phyloP scores from a whole-genome alignment of 768 basidiomycete species.

The Gelatoporia subvermispora region DNA sequence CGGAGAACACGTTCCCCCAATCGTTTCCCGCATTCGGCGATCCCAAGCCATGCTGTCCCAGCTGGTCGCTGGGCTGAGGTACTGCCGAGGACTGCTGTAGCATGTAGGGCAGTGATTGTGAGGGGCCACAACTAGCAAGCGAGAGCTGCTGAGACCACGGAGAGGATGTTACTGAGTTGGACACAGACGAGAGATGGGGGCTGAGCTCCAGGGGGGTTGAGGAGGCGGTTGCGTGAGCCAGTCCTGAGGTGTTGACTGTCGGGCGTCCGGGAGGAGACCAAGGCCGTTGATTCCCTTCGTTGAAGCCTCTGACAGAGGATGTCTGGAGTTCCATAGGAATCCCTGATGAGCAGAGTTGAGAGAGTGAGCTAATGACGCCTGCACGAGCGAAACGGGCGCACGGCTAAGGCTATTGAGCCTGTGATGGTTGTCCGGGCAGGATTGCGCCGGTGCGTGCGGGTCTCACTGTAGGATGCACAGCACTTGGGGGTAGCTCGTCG shows the following conservation, averaged over 20 bases:
- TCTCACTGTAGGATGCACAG: neutral
- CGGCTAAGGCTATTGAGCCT: constrained; percentile 6
- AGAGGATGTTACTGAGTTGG: constrained; percentile 28
- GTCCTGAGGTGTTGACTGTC: constrained; percentile 30
- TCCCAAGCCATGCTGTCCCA: constrained; percentile 18
- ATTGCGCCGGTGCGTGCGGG: neutral
- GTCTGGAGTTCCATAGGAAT: constrained; percentile 31
- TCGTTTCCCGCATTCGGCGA: constrained; percentile 29
- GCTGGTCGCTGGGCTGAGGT: constrained; percentile 14
- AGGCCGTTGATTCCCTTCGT: constrained; percentile 21
- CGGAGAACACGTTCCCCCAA: constrained; percentile 58
- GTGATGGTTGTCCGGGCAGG: constrained; percentile 7
- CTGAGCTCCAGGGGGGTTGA: constrained; percentile 27
- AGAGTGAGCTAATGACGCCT: constrained; percentile 3
- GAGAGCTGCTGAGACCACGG: constrained; percentile 28
- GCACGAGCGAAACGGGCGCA: constrained; percentile 4
- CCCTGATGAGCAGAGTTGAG: constrained; percentile 2
- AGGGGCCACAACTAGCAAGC: constrained; percentile 13
- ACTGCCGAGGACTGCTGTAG: constrained; percentile 17
- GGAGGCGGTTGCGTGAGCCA: constrained; percentile 22
- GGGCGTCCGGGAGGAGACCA: constrained; percentile 32
- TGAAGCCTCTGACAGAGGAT: constrained; percentile 25
- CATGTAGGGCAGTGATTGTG: constrained; percentile 17
- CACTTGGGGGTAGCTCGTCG: neutral
- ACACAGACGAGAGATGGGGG: constrained; percentile 32